Evolutionary conservation across 306 rosid genomes (phyloP), one percentile per base, ranked within the genome.

Genomic region (Casuarina cunninghamiana): DNA sequence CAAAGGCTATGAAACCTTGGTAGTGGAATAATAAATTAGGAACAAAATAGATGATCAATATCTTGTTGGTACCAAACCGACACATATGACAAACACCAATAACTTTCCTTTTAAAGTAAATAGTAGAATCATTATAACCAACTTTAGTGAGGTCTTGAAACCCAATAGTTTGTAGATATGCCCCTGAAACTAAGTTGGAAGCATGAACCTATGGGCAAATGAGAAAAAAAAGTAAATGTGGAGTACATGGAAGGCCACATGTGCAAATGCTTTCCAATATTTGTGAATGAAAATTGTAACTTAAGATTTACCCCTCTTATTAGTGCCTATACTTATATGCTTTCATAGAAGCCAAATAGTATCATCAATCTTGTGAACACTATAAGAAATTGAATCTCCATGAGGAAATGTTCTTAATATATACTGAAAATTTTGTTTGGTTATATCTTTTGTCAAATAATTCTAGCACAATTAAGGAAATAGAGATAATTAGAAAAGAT

Each of bases 11-110:
- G 58, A 26, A 71, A 75, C 35, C 45, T 38, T 51, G 35, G 48
- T 39, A 69, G 69, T 38, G 32, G 42, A 58, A 63, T 15, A 58
- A 42, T 61, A 62, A 60, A 58, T 69, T 73, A 35, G 65, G 41
- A 42, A 80, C 62, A 74, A 77, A 10, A 74, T 54, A 80, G 54
- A 72, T 41, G 70, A 51, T 42, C 46, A 72, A 77, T 0, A 92
- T 96, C 97, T 92, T 97, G 87, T 94, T 94, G 60, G 98, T 90
- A 85, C 92, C 98, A 73, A 94, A 94, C 68, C 92, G 97, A 80
- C 92, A 94, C 80, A 94, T 90, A 85, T 94, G 98, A 80, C 92
- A 96, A 67, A 90, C 96, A 45, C 98, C 98, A 32, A 97, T 97
- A 80, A 94, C 97, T 85, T 97, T 87, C 98, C 92, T 94, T 80